Conservation (phyloP, 2,329 filamentous ascomycete genomes). For the Clarireedia monteithiana region DNA sequence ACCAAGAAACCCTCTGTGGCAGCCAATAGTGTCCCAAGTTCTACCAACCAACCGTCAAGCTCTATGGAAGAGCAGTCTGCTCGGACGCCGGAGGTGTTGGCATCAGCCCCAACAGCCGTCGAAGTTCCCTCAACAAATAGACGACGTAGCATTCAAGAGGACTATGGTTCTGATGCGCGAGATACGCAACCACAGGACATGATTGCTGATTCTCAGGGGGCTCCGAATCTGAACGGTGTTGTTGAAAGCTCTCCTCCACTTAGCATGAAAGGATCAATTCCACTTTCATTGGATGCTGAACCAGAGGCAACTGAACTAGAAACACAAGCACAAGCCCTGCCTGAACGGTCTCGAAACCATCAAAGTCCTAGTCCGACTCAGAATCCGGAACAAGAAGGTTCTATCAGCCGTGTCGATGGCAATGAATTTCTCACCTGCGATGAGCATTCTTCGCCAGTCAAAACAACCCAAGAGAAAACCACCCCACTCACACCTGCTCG, state of each 20-base stretch:
- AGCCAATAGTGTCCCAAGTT: background rate
- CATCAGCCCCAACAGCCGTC: conserved; percentile 2
- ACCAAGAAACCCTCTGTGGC: background rate
- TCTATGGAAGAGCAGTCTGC: background rate
- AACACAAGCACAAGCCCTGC: background rate
- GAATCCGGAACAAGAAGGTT: background rate
- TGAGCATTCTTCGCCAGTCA: too few species aligned
- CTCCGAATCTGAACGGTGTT: background rate
- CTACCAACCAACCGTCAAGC: background rate
- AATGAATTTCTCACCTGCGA: background rate
- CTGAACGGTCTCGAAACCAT: background rate
- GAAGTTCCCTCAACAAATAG: conserved; percentile 23
- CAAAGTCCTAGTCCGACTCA: background rate
- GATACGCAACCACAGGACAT: conserved; percentile 23
- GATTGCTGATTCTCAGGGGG: conserved; percentile 24
- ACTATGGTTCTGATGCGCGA: conserved; percentile 21
- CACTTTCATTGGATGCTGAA: background rate
- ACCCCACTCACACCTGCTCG: background rate
- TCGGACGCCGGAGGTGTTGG: background rate
- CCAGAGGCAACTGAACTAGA: background rate
- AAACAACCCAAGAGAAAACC: background rate
- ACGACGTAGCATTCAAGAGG: conserved; percentile 20
- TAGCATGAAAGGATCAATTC: background rate
- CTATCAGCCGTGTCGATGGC: background rate
- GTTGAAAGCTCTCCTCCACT: background rate